Evolutionary conservation across 176 grass and related monocot genomes (phyloP).

Genomic region (maize (Zea mays)): Zm-B73-REFERENCE-NAM-5.0 NC_050099.1:236265501-236266000

Average conservation of each 20-base stretch:
- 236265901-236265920: constrained; percentile 71
- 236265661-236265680: constrained; percentile 93
- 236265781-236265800: too few species aligned
- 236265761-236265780: too few species aligned
- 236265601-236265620: neutral
- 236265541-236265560: too few species aligned
- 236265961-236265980: constrained; percentile 37
- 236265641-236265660: constrained; percentile 69
- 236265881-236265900: constrained; percentile 79
- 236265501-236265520: too few species aligned
- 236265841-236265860: neutral
- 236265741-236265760: too few species aligned
- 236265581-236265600: neutral
- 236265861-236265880: constrained; percentile 76
- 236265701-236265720: too few species aligned
- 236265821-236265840: too few species aligned
- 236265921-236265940: constrained; percentile 82
- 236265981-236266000: constrained; percentile 17
- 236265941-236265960: constrained; percentile 74
- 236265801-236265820: too few species aligned
- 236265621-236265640: constrained; percentile 6
- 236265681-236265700: constrained; percentile 20
- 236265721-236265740: too few species aligned
- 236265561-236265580: too few species aligned
- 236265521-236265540: too few species aligned